phyloP scores from a whole-genome alignment of 805 yeast species.

The Danielia reshetovae region DNA sequence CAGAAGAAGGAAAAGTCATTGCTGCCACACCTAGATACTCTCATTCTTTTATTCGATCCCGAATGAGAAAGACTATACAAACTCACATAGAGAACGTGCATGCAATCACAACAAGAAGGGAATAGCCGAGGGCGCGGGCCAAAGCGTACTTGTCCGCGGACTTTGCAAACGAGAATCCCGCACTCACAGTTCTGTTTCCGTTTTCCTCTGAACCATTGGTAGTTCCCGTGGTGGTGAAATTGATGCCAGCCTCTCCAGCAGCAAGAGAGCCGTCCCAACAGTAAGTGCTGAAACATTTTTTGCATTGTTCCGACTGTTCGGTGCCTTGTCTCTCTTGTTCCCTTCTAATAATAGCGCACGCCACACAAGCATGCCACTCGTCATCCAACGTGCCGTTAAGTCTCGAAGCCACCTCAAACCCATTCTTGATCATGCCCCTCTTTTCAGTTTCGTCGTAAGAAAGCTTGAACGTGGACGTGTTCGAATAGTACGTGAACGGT shows the following conservation, averaged over 20 bases:
- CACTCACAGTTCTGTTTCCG: slow-evolving; percentile 18
- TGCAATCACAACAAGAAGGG: slow-evolving; percentile 18
- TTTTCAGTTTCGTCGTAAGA: slow-evolving; percentile 22
- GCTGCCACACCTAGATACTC: too few relatives aligned
- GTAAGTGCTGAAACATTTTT: slow-evolving; percentile 62
- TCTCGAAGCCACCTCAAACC: slow-evolving; percentile 24
- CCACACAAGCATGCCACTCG: slow-evolving; percentile 71
- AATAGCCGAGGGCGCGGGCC: slow-evolving; percentile 17
- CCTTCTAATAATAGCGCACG: slow-evolving; percentile 80
- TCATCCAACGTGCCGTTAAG: slow-evolving; percentile 62
- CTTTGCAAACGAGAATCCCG: slow-evolving; percentile 13
- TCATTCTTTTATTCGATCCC: too few relatives aligned
- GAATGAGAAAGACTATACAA: too few relatives aligned
- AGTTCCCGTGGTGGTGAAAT: slow-evolving; percentile 39
- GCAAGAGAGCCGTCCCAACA: slow-evolving; percentile 64
- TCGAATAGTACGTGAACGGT: slow-evolving; percentile 26
- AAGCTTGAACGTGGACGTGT: slow-evolving; percentile 26
- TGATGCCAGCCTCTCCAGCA: slow-evolving; percentile 20
- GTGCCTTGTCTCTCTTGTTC: slow-evolving; percentile 64
- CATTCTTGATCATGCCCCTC: slow-evolving; percentile 23
- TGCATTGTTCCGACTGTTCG: slow-evolving; percentile 66
- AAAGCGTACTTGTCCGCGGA: slow-evolving; percentile 5
- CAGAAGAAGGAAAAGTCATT: too few relatives aligned
- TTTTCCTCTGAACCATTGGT: slow-evolving; percentile 23
- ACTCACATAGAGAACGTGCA: background rate